Percentiles rank a stretch among this genome's conserved stretches.
These are phyloP conservation scores for Ophiosphaerella herpotricha DNA, from an alignment of 2,329 filamentous ascomycete species.

Conservation along the genomic window DNA sequence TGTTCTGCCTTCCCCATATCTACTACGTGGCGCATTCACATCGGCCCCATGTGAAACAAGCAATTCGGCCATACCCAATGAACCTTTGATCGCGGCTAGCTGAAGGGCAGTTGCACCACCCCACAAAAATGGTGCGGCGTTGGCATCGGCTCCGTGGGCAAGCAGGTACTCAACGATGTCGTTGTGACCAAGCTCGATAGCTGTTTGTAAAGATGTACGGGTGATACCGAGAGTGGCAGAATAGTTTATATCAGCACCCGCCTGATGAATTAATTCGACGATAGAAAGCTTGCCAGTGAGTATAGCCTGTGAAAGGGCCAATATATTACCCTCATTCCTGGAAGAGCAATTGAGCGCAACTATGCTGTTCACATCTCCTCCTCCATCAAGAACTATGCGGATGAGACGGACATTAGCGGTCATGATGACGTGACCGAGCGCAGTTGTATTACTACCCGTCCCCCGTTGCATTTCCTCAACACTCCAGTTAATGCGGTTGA, in stretches of 20 bases:
- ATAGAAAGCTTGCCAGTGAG: no score
- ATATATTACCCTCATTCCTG: no score
- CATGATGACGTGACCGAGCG: no score
- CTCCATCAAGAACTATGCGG: no score
- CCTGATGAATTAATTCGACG: not conserved
- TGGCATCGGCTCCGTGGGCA: slow-evolving; percentile 1
- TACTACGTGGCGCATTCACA: slow-evolving; percentile 4
- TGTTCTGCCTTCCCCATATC: slow-evolving; percentile 4
- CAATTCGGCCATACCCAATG: slow-evolving; percentile 7
- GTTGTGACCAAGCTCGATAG: slow-evolving; percentile 5
- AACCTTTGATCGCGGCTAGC: slow-evolving; percentile 12
- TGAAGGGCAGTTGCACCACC: slow-evolving; percentile 14
- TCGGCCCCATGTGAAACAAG: slow-evolving; percentile 4
- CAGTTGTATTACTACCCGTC: no score
- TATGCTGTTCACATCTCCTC: no score
- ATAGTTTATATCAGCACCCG: not conserved
- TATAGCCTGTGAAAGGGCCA: no score
- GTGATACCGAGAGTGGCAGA: slow-evolving; percentile 5
- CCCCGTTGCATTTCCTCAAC: no score
- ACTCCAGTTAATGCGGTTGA: no score
- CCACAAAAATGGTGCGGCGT: slow-evolving; percentile 5
- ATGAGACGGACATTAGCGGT: no score
- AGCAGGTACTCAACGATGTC: slow-evolving; percentile 13
- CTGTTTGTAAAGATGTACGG: slow-evolving; percentile 13
- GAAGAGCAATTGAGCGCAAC: no score